Base-by-base conservation (phyloP, 495 filamentous ascomycete species). In the Neurospora sp. region DNA sequence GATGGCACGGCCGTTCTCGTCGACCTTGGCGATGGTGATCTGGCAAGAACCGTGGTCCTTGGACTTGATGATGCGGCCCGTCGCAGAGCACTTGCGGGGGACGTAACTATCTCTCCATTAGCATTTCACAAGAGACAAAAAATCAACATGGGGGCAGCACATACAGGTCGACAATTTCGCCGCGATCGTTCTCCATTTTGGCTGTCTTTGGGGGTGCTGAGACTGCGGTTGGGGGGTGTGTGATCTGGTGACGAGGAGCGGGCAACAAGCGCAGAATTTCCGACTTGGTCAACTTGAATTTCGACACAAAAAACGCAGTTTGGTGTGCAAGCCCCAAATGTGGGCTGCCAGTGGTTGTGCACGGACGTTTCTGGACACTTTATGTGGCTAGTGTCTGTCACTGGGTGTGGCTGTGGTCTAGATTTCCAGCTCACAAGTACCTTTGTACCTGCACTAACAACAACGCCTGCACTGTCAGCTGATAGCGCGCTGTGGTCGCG, bases 111-210 rank as follows among this genome's bases (percentile, higher is more conserved):
- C 46, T 10, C 46, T 23, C 9, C 11, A 12, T 60, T 14, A 60
- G 49, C 49, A 23, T 27, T 27, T 60, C 20, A 27, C 20, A 2
- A 12, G 4, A 31, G 23, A 37, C 35, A 31, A 31, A 37, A 37
- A 54, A 42, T 73, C n/a, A 27, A 60, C 60, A 60, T 70, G 54
- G 54, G 42, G 72, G 70, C 86, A 89, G 70, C 46, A 82, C 46
- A 82, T 90, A 98, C 93, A 99, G 93, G 87, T 99, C 96, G 85
- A 98, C 96, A 87, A 98, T 93, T 84, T 98, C 94, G 89, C 96
- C 95, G 75, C 79, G 77, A 76, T 83, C 82, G 82, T 83, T 83
- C 76, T 83, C 82, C 82, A 83, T 83, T 38, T 77, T 83, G 73
- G 78, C 80, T 76, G 71, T 71, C 78, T 75, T 76, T 75, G 72